These are phyloP conservation scores for Cryptococcus sp. DNA, from an alignment of 1,284 basidiomycete species.

Conservation along the genomic window DNA sequence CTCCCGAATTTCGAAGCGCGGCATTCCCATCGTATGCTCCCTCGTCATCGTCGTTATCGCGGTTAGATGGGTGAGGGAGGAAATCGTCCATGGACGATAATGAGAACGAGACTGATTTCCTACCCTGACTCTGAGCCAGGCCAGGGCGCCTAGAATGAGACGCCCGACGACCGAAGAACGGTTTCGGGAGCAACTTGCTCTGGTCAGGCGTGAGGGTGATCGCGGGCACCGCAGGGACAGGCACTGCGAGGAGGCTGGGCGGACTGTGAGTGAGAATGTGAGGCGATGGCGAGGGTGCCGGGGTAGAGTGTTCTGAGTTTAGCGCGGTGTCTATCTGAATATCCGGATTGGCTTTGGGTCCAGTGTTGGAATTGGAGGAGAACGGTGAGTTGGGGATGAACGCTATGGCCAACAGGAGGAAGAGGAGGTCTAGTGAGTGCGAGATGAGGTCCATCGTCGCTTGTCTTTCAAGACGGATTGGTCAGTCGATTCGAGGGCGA, in stretches of 20 bases:
- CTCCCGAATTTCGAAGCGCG: no score
- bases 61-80: neutral
- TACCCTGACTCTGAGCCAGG: constrained; percentile 3
- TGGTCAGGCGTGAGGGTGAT: constrained; percentile 24
- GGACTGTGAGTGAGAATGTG: constrained; percentile 1
- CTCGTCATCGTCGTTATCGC: neutral
- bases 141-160: neutral
- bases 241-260: constrained; percentile 5
- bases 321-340: neutral
- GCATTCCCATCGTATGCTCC: no score
- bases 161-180: neutral
- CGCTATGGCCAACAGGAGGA: constrained; percentile 29
- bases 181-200: neutral
- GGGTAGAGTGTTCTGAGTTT: constrained; percentile 5
- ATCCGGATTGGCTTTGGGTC: neutral
- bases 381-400: constrained; percentile 17
- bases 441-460: constrained; percentile 26
- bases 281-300: constrained; percentile 5
- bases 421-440: constrained; percentile 26
- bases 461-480: neutral
- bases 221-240: constrained; percentile 15
- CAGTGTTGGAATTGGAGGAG: constrained; percentile 5
- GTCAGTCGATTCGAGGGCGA: no score
- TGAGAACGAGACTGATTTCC: constrained; percentile 40
- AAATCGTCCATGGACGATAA: constrained; percentile 35